Base-by-base conservation (phyloP, 352 stramenopile species). In the Globisporangium acanthophoron region DNA sequence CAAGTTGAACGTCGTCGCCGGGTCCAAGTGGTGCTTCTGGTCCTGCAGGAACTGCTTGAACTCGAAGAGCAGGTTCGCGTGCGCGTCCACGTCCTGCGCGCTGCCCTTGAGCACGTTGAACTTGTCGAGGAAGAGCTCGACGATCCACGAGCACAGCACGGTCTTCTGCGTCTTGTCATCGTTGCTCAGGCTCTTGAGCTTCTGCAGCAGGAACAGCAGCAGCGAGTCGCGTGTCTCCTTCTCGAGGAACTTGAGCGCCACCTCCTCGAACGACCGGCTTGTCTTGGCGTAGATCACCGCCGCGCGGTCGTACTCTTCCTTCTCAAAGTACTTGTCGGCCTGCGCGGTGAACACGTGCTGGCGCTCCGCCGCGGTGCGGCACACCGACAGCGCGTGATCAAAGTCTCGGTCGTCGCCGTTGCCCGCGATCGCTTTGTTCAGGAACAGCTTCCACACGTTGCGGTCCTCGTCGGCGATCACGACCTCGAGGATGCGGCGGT, bases 1-100 rank as follows among this genome's bases (percentile, higher is more conserved):
- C 54, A 97, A 58, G 46, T 95, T 88, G 66, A 97, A 97, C 0
- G 92, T 97, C 44, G 91, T 96, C 11, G 86, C 83, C 2, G 90
- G 87, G 47, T 96, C 85, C 37, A 97, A 58, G 29, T 96, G 76
- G 24, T 72, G 72, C 54, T 93, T 92, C 52, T 97, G 80, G 45
- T 96, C 88, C 55, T 95, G 84, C 27, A 98, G 54, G 64, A 98
- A 98, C 57, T 92, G 73, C 56, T 96, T 96, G 61, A 98, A 97
- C 65, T 97, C 89, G 41, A 94, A 90, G 31, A 96, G 64, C 54
- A 92, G 64, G 51, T 92, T 91, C 3, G 86, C 86, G 50, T 95
- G 85, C 2, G 85, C 73, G 24, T 96, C 87, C 3, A 96, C 84
- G 49, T 96, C 87, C 49, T 92, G 81, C 6, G 87, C 80, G 49